Conservation (phyloP, 495 filamentous ascomycete species). For the Aspergillus biplanus region DNA sequence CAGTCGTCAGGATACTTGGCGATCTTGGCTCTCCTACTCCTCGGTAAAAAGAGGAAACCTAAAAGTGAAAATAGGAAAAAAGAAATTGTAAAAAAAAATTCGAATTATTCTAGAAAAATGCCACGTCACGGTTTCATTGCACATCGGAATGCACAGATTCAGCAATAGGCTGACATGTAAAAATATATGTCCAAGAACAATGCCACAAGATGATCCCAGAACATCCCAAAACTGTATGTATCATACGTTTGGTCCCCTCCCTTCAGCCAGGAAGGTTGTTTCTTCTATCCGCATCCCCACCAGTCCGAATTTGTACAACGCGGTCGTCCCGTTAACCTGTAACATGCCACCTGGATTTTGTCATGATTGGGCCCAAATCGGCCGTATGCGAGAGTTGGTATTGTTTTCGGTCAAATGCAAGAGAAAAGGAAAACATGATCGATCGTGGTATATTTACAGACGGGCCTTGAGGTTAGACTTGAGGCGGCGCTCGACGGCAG, state of each 20-base stretch:
- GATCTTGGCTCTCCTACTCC: background rate
- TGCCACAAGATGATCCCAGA: constrained; percentile 3
- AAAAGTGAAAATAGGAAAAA: background rate
- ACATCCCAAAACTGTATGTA: constrained; percentile 4
- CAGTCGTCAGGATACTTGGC: no score
- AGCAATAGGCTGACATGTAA: background rate
- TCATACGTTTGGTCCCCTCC: constrained; percentile 1
- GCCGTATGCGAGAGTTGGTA: constrained; percentile 23
- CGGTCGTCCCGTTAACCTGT: constrained; percentile 12
- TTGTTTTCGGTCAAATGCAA: constrained; percentile 21
- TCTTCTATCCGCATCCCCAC: constrained; percentile 5
- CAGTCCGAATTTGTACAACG: constrained; percentile 25
- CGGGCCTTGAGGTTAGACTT: constrained; percentile 63
- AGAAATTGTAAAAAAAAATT: background rate
- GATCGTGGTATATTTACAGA: constrained; percentile 33
- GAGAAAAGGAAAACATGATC: constrained; percentile 15
- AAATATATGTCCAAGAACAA: background rate
- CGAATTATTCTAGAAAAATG: constrained; percentile 13
- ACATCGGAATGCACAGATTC: constrained; percentile 4
- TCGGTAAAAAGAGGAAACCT: background rate
- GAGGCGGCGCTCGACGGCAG: constrained; percentile 84
- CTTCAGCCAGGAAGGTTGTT: constrained; percentile 6
- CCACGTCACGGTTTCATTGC: constrained; percentile 4
- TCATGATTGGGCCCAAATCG: constrained; percentile 8
- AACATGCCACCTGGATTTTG: constrained; percentile 13